Evolutionary conservation across 352 stramenopile species (phyloP).

Genomic region (Globisporangium nodosum): DNA sequence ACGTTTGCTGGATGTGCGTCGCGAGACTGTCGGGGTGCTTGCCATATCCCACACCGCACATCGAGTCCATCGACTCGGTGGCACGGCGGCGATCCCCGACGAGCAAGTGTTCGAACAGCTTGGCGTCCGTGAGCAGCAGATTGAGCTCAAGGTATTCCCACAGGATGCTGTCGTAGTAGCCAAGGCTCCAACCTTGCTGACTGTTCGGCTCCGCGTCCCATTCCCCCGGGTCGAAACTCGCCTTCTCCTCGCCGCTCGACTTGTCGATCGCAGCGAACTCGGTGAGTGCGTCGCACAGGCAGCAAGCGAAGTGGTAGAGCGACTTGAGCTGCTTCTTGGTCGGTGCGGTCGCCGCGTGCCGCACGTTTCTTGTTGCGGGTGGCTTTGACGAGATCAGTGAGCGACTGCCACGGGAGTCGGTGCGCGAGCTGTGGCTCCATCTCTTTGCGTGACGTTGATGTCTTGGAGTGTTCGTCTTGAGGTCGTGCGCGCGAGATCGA

Average conservation of each 20-base stretch:
- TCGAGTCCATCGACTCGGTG: too few species aligned
- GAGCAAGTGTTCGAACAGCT: constrained; percentile 12
- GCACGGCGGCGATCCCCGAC: too few species aligned
- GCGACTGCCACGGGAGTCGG: too few species aligned
- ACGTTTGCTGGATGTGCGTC: too few species aligned
- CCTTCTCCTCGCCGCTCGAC: constrained; percentile 18
- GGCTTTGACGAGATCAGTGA: too few species aligned
- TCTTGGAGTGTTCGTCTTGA: too few species aligned
- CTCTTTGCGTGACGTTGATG: too few species aligned
- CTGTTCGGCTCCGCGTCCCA: constrained; percentile 8
- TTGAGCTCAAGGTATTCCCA: constrained; percentile 28
- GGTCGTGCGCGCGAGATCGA: too few species aligned
- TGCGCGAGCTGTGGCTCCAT: too few species aligned
- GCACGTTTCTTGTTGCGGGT: too few species aligned
- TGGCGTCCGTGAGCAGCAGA: constrained; percentile 21
- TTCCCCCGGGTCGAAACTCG: constrained; percentile 15
- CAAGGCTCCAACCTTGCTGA: constrained; percentile 7
- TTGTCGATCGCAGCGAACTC: constrained; percentile 22
- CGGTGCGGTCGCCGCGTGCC: not conserved
- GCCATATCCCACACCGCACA: too few species aligned
- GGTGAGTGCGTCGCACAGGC: constrained; percentile 16
- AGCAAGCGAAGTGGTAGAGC: constrained; percentile 21
- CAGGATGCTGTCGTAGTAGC: constrained; percentile 10
- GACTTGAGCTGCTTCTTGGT: constrained; percentile 14
- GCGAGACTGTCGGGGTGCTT: too few species aligned